Evolutionary conservation across 306 rosid genomes (phyloP).

Genomic region (Cucumis melo): DNA sequence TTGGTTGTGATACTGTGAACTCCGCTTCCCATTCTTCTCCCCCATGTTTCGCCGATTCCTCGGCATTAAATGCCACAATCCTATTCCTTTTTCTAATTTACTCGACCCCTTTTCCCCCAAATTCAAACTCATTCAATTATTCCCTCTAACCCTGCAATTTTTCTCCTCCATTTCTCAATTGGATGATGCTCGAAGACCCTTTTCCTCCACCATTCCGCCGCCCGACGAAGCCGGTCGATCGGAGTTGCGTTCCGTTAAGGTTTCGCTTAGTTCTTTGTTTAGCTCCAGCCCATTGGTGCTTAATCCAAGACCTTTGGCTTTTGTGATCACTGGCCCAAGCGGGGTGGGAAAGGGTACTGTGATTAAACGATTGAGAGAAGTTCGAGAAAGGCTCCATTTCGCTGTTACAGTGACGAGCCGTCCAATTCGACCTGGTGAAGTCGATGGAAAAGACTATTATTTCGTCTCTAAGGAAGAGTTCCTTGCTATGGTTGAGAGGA

Average conservation of each 20-base stretch:
- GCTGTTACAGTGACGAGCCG: conserved; percentile 80
- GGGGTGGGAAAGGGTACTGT: conserved; percentile 93
- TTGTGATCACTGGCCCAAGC: conserved; percentile 84
- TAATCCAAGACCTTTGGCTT: conserved; percentile 44
- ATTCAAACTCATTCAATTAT: conserved; percentile 7
- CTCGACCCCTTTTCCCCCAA: conserved; percentile 8
- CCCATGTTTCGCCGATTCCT: conserved; percentile 40
- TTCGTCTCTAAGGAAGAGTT: conserved; percentile 71
- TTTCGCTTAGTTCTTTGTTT: conserved; percentile 55
- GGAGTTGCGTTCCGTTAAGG: conserved; percentile 57
- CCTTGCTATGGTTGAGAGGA: conserved; percentile 34
- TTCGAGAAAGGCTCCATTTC: conserved; percentile 48
- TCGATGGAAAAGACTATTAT: conserved; percentile 55
- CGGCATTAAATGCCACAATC: conserved; percentile 9
- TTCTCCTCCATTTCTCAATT: conserved; percentile 21
- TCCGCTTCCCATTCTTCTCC: not conserved
- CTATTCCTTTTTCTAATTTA: not conserved
- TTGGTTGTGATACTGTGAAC: not conserved
- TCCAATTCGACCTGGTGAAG: conserved; percentile 44
- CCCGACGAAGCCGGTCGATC: conserved; percentile 33
- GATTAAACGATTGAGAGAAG: conserved; percentile 37
- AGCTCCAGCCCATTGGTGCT: conserved; percentile 39
- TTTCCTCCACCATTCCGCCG: conserved; percentile 25
- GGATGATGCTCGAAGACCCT: conserved; percentile 29
- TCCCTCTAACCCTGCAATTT: not conserved